Conservation (phyloP, 495 filamentous ascomycete species). For the Penicillium herquei region DNA sequence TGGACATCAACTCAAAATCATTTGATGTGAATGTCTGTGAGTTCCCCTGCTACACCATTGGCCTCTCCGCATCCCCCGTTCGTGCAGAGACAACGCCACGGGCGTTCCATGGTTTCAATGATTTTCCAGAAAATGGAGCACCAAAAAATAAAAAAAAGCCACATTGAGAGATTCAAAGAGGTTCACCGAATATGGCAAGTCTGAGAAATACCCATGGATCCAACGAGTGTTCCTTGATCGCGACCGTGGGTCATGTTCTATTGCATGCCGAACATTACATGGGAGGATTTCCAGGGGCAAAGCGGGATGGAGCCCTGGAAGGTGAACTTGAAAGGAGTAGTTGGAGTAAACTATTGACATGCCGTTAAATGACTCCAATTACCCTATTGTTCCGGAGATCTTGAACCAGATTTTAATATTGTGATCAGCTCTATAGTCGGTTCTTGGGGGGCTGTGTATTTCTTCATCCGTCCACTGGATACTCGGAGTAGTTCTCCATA, state of each 20-base stretch:
- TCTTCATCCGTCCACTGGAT: not conserved
- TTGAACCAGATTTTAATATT: slow-evolving; percentile 2
- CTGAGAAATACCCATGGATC: slow-evolving; percentile 17
- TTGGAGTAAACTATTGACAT: not conserved
- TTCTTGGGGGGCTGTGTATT: slow-evolving; percentile 2
- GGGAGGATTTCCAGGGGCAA: too few relatives aligned
- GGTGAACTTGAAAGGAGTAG: too few relatives aligned
- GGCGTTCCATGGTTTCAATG: slow-evolving; percentile 5
- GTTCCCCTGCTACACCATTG: slow-evolving; percentile 5
- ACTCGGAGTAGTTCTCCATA: slow-evolving; percentile 1
- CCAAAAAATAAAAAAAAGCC: not conserved
- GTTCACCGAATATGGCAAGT: slow-evolving; percentile 14
- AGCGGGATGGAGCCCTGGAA: too few relatives aligned
- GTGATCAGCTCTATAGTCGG: slow-evolving; percentile 1
- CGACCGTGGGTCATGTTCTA: slow-evolving; percentile 18
- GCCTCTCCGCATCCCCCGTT: slow-evolving; percentile 23
- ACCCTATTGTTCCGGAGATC: not conserved
- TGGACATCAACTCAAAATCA: not conserved
- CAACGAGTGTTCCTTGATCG: slow-evolving; percentile 10
- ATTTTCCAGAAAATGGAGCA: slow-evolving; percentile 22
- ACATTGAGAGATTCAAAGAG: not conserved
- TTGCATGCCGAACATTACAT: not conserved
- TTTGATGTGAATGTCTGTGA: not conserved
- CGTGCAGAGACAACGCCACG: slow-evolving; percentile 8
- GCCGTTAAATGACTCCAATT: not conserved